A percentile compares a stretch with the other conserved stretches of the same genome.
phyloP scores from a whole-genome alignment of 805 yeast genomes.

The Tetrapisispora nanseiensis region DNA sequence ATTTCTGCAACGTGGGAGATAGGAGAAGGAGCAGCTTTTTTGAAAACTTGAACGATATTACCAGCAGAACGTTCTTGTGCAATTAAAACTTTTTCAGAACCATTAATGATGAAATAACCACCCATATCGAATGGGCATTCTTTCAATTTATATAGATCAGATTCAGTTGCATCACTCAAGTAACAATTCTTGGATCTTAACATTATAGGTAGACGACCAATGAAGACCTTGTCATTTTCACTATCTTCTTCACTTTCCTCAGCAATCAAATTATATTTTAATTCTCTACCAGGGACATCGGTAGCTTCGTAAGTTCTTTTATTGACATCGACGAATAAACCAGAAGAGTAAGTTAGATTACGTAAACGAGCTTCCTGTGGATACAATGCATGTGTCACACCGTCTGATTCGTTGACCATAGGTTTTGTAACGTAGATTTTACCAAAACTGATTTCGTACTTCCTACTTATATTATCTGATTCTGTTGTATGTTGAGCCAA shows the following conservation, averaged over 20 bases:
- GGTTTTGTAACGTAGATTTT: conserved; percentile 94
- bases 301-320: conserved; percentile 78
- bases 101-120: conserved; percentile 96
- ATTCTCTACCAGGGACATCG: conserved; percentile 54
- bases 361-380: conserved; percentile 98
- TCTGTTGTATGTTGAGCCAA: conserved; percentile 96
- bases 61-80: conserved; percentile 99
- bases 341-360: conserved; percentile 92
- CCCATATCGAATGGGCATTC: conserved; percentile 99
- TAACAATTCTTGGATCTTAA: conserved; percentile 92
- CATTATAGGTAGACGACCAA: conserved; percentile 98
- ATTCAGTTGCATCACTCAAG: conserved; percentile 79
- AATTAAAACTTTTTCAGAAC: conserved; percentile 94
- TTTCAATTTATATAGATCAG: conserved; percentile 87
- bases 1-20: conserved; percentile 94
- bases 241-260: conserved; percentile 49
- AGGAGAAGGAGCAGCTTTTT: conserved; percentile 95
- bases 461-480: conserved; percentile 77
- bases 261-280: conserved; percentile 44
- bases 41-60: conserved; percentile 95
- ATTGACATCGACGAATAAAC: conserved; percentile 90
- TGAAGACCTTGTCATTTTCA: conserved; percentile 77
- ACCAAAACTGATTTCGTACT: conserved; percentile 96
- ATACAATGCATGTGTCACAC: conserved; percentile 96
- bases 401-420: conserved; percentile 98